Percentiles rank a stretch among this genome's conserved stretches.
Conservation (phyloP, 768 basidiomycete genomes). For the Chlorophyllum brunneum region DNA sequence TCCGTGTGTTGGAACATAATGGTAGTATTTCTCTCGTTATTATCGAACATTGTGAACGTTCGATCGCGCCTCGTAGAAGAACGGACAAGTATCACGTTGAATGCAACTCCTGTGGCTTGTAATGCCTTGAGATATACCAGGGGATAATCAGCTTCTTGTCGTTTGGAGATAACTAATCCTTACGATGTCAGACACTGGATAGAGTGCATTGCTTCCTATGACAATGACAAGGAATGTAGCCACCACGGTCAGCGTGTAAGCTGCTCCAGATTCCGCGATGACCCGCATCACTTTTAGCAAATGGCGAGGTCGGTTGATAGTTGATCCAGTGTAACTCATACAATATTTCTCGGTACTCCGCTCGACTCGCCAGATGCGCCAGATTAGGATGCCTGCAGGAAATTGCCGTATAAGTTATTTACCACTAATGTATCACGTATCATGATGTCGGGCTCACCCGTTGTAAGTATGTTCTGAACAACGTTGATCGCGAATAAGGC, state of each 20-base stretch:
- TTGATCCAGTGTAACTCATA: neutral
- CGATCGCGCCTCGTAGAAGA: neutral
- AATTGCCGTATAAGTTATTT: neutral
- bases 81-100: constrained; percentile 1
- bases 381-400: neutral
- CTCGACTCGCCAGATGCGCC: constrained; percentile 7
- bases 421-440: neutral
- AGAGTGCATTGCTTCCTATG: neutral
- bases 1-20: too few species aligned
- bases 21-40: too few species aligned
- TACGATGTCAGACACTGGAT: neutral
- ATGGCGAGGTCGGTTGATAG: neutral
- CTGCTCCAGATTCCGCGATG: constrained; percentile 1
- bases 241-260: neutral
- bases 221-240: neutral
- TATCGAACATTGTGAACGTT: neutral
- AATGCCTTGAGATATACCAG: neutral
- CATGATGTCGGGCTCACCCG: neutral
- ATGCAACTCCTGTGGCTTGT: neutral
- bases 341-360: neutral
- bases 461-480: constrained; percentile 3
- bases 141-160: neutral
- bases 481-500: neutral
- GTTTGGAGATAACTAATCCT: neutral
- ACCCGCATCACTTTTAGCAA: neutral